Conservation (phyloP, 345 rosid genomes). For the Melastoma malabathricum region DNA sequence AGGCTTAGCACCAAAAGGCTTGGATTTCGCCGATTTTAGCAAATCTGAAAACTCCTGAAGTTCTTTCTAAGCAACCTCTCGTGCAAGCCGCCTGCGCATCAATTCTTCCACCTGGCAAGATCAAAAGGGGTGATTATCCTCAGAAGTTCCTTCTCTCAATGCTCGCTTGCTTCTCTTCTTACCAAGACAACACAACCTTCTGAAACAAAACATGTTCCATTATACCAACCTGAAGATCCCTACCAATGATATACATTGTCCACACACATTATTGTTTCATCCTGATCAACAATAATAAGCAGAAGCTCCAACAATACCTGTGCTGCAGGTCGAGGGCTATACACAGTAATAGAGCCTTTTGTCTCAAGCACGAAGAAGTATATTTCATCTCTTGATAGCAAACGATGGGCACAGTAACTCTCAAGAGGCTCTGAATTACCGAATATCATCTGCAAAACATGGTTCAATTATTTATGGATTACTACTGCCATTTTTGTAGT, state of each 20-base stretch:
- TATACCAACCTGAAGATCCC: too few relatives aligned
- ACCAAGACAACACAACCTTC: too few relatives aligned
- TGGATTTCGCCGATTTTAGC: slow-evolving; percentile 55
- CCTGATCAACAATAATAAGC: background rate
- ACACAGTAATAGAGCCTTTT: slow-evolving; percentile 57
- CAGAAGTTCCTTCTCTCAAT: too few relatives aligned
- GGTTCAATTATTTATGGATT: slow-evolving; percentile 13
- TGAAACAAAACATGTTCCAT: too few relatives aligned
- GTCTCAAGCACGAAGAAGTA: slow-evolving; percentile 57
- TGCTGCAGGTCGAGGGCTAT: slow-evolving; percentile 57
- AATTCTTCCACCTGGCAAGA: slow-evolving; percentile 67
- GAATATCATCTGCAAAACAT: slow-evolving; percentile 61
- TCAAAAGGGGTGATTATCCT: background rate
- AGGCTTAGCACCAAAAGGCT: slow-evolving; percentile 56
- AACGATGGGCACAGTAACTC: slow-evolving; percentile 84
- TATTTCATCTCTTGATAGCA: slow-evolving; percentile 73
- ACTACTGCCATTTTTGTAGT: too few relatives aligned
- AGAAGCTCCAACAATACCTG: slow-evolving; percentile 32
- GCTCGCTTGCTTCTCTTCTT: too few relatives aligned
- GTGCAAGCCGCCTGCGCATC: slow-evolving; percentile 42
- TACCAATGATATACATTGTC: background rate
- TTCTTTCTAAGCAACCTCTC: slow-evolving; percentile 71
- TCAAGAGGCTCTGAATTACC: slow-evolving; percentile 74
- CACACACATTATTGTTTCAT: background rate
- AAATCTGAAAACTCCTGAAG: slow-evolving; percentile 56